Evolutionary conservation across 1,284 basidiomycete genomes (phyloP), one percentile per base, ranked within the genome.

Genomic region (Meripilus lineatus): DNA sequence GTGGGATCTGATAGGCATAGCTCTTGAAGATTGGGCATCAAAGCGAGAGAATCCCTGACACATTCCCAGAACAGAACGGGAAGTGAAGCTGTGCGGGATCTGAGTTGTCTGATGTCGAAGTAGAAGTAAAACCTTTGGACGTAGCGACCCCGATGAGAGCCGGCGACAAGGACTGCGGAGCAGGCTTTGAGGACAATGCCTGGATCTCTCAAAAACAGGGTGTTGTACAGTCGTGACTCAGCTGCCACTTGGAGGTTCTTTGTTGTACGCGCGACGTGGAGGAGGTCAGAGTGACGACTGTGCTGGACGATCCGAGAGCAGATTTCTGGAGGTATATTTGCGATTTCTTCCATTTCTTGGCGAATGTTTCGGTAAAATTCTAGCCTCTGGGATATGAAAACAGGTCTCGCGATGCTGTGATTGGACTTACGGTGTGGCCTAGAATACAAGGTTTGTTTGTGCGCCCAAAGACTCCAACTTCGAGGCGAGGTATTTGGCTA

Each of bases 41-140:
- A 44, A 14, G 40, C 38, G 22, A 67, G 53, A 30, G 57, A 58
- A 17, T 33, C 44, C 38, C 56, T 56, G 5, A 67, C 28, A 7
- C 45, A 32, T 8, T 49, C 42, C 65, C 64, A 65, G 44, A 64
- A 58, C 6, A 45, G 51, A 2, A 34, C 45, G 2, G 61, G 50
- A 7, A 56, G 46, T 3, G 42, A 35, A 13, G 24, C n/a, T 40
- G 49, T 15, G 30, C 23, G 18, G n/a, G 23, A 28, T 25, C 34
- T 13, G 21, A 56, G 51, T 5, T 52, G 51, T 7, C 46, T 32
- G 20, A 58, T 57, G 13, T 55, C 50, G 38, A 40, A 58, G n/a
- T n/a, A n/a, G 42, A 66, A 50, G 25, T 50, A 50, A 40, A 66
- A 50, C 15, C 58, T 51, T 18, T 50, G 54, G 20, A 64, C 61